These are phyloP conservation scores for Alternaria viburni DNA, from an alignment of 2,329 filamentous ascomycete genomes.

Conservation along the genomic window DNA sequence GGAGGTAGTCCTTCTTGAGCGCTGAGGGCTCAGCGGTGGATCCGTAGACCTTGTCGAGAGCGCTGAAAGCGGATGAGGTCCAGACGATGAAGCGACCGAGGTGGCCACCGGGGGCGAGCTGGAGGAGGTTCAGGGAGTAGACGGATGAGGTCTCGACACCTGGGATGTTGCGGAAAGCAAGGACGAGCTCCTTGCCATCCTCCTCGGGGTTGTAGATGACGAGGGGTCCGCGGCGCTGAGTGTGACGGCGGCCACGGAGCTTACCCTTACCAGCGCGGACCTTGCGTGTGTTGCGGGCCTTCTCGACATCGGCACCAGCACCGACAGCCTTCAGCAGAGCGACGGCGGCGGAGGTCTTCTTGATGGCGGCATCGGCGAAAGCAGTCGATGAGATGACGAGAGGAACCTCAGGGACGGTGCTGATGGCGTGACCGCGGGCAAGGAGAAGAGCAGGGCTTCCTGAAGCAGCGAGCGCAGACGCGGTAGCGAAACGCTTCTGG, in stretches of 20 bases:
- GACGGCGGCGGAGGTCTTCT: constrained; percentile 88
- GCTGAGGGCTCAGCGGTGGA: constrained; percentile 86
- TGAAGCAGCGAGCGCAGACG: constrained; percentile 95
- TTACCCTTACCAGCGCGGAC: constrained; percentile 99
- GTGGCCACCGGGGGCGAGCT: constrained; percentile 98
- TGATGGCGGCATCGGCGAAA: constrained; percentile 78
- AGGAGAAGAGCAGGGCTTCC: constrained; percentile 93
- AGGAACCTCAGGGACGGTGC: constrained; percentile 90
- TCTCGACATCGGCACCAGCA: constrained; percentile 87
- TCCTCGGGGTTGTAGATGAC: constrained; percentile 96
- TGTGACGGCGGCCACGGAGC: constrained; percentile 93
- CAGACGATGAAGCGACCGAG: constrained; percentile 99
- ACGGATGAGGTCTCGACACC: constrained; percentile 97
- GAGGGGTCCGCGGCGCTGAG: constrained; percentile 95
- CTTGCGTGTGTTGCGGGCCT: constrained; percentile 97
- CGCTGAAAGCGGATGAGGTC: constrained; percentile 96
- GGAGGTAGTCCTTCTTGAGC: constrained; percentile 98
- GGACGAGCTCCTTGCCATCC: constrained; percentile 92
- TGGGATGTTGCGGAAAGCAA: constrained; percentile 97
- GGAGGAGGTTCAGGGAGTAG: constrained; percentile 95
- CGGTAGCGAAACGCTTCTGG: constrained; percentile 98
- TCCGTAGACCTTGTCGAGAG: constrained; percentile 96
- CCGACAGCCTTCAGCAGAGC: constrained; percentile 89
- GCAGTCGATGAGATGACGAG: constrained; percentile 92
- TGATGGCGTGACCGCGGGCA: constrained; percentile 96